Evolutionary conservation across 139 green algal species (phyloP).

Genomic region (Auxenochlorella pyrenoidosa): DNA sequence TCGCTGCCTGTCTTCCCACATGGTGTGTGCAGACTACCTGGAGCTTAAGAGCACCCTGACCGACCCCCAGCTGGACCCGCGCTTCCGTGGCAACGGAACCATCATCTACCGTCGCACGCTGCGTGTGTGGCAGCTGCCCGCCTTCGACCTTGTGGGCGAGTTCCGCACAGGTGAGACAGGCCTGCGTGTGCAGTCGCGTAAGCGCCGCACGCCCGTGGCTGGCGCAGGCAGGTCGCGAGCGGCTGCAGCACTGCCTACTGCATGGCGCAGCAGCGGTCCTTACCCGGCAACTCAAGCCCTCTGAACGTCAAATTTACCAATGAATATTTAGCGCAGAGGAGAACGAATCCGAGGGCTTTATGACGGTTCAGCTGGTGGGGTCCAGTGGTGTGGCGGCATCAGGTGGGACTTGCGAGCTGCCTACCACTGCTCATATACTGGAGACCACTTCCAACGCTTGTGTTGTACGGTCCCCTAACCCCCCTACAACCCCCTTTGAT

Average conservation of each 20-base stretch:
- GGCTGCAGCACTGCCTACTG: too few relatives aligned
- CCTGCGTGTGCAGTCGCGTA: too few relatives aligned
- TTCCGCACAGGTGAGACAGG: not conserved
- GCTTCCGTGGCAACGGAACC: not conserved
- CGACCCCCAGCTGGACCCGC: not conserved
- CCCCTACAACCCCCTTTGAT: too few relatives aligned
- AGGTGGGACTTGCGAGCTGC: not conserved
- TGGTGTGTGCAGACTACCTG: not conserved
- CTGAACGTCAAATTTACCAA: too few relatives aligned
- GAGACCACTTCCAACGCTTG: too few relatives aligned
- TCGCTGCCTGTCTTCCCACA: too few relatives aligned
- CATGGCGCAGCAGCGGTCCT: too few relatives aligned
- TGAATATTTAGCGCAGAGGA: not conserved
- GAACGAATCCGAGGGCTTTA: not conserved
- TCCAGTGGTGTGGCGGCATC: not conserved
- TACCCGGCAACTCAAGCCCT: too few relatives aligned
- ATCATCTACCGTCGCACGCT: not conserved
- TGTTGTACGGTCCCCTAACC: not conserved
- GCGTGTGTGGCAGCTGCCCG: conserved; percentile 15
- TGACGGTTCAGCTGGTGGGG: conserved; percentile 2
- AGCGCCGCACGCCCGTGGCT: too few relatives aligned
- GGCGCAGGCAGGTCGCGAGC: too few relatives aligned
- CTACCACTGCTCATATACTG: too few relatives aligned
- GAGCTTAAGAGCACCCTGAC: not conserved
- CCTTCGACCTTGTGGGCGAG: not conserved